These are phyloP conservation scores for Persicaria maculosa DNA, from an alignment of 148 eudicot species.

Conservation along the genomic window DNA sequence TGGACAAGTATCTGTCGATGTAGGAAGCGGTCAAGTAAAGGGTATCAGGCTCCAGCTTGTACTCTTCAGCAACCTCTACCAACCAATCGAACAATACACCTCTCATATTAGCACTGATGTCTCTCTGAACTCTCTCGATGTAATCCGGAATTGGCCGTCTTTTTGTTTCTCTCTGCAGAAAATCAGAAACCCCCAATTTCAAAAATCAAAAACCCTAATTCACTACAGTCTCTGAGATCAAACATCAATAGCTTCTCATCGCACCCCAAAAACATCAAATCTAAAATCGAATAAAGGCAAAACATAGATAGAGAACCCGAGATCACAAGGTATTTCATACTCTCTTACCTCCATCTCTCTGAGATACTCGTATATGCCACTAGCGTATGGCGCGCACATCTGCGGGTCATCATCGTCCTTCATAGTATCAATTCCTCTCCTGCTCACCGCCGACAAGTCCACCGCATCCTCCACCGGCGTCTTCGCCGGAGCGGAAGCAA, in stretches of 20 bases:
- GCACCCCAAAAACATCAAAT: not conserved
- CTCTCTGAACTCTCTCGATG: constrained; percentile 67
- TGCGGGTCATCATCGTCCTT: constrained; percentile 57
- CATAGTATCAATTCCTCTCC: constrained; percentile 21
- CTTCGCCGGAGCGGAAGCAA: constrained; percentile 5
- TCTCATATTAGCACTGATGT: constrained; percentile 81
- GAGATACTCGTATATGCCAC: constrained; percentile 64
- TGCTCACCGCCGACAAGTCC: not conserved
- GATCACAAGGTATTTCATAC: not conserved
- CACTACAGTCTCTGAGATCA: not conserved
- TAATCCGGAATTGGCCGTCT: constrained; percentile 70
- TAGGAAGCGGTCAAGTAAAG: constrained; percentile 60
- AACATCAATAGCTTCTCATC: not conserved
- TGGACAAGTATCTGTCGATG: constrained; percentile 70
- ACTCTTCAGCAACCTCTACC: constrained; percentile 90
- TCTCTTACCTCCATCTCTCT: constrained; percentile 65
- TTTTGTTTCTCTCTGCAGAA: constrained; percentile 47
- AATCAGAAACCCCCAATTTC: constrained; percentile 14
- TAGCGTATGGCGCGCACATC: constrained; percentile 61
- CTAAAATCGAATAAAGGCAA: not conserved
- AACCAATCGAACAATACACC: constrained; percentile 91
- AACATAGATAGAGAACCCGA: not conserved
- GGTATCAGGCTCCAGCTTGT: constrained; percentile 74
- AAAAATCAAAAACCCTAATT: not conserved
- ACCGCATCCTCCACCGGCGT: constrained; percentile 22